Conservation (phyloP, 1,139 yeast species). For the Pichia sp. region DNA sequence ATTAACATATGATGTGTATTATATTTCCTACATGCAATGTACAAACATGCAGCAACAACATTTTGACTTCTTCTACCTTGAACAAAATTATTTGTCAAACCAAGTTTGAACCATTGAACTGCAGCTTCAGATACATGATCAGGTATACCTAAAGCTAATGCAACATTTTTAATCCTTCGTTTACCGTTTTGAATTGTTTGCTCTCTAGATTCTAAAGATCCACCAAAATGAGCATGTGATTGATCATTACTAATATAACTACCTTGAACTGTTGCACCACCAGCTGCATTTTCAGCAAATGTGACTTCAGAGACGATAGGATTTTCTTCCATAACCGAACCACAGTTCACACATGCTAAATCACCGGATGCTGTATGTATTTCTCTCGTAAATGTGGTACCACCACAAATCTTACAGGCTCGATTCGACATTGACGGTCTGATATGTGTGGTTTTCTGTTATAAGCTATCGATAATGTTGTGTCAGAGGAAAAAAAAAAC, state of each 20-base stretch:
- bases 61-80: conserved; percentile 94
- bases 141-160: conserved; percentile 69
- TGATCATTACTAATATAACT: conserved; percentile 88
- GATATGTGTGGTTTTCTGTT: too few relatives aligned
- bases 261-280: conserved; percentile 96
- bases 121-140: conserved; percentile 85
- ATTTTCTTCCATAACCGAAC: conserved; percentile 81
- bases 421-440: conserved; percentile 1
- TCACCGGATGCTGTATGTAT: conserved; percentile 62
- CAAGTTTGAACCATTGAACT: conserved; percentile 79
- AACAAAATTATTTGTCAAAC: conserved; percentile 79
- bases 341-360: conserved; percentile 74
- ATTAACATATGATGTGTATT: conserved; percentile 91
- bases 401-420: conserved; percentile 37
- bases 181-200: conserved; percentile 81
- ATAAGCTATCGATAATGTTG: too few relatives aligned
- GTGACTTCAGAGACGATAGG: conserved; percentile 94
- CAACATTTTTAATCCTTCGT: conserved; percentile 69
- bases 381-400: conserved; percentile 41
- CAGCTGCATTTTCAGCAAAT: conserved; percentile 84
- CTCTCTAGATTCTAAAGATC: conserved; percentile 76
- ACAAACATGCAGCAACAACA: conserved; percentile 89
- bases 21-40: conserved; percentile 88
- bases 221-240: conserved; percentile 63
- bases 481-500: too few relatives aligned